Base-by-base conservation (phyloP, 2,329 filamentous ascomycete species). In the Lecanoromycetidae sp. region DNA sequence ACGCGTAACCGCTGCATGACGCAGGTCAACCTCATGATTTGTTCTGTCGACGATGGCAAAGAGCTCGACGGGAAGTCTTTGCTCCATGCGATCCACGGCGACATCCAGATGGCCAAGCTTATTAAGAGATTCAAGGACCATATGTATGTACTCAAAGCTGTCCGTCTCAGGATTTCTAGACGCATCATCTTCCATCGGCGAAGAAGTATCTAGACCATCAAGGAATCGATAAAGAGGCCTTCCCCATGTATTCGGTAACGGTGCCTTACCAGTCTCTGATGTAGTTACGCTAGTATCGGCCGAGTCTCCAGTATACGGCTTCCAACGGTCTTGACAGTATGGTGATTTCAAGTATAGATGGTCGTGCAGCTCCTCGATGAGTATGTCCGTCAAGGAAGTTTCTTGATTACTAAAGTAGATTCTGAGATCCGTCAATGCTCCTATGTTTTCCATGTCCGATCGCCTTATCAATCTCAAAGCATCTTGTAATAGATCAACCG, bases 271-370 rank as follows among this genome's bases (percentile, higher is more conserved):
- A 32, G 30, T 45, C 29, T 44, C 47, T 19, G 44, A 30, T 10
- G 54, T 46, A 47, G 52, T 52, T 22, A 45, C 47, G 55, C 51
- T 44, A n/a, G n/a, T n/a, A n/a, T n/a, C n/a, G 20, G 26, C 35
- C 33, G 60, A 61, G 17, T 68, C 65, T 3, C 60, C 55, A 5
- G 51, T 55, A 50, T 94, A 77, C 49, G 76, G 77, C 64, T 94
- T 93, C 91, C 91, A 98, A 55, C 91, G 75, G 61, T 94, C 87
- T 61, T 94, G 87, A 60, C 90, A 96, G 61, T 98, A 98, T 0
- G 90, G 91, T 3, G 90, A 96, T 62, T 96, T 96, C 32, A 98
- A 77, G 61, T 98, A 98, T 3, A 98, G 73, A 65, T 98, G 91
- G 61, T 94, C 91, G 61, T 98, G 91, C 27, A 98, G 71, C 64